Evolutionary conservation across 768 basidiomycete species (phyloP).

Genomic region (Trametes punicea): DNA sequence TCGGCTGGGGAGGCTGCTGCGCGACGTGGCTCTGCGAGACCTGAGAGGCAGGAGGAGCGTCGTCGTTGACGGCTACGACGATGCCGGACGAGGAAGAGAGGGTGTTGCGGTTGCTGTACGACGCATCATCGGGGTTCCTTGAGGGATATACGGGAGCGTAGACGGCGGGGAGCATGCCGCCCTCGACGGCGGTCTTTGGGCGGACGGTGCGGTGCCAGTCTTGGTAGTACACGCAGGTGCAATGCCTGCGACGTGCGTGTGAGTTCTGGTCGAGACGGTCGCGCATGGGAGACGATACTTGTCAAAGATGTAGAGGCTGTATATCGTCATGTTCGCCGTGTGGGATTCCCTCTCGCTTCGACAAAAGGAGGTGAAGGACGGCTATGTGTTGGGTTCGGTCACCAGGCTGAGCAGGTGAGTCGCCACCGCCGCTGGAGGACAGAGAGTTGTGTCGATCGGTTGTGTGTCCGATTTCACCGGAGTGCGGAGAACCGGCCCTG

Average conservation of each 20-base stretch:
- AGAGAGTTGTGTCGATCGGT: too few relatives aligned
- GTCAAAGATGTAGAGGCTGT: constrained; percentile 92
- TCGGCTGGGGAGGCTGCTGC: constrained; percentile 38
- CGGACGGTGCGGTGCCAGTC: constrained; percentile 86
- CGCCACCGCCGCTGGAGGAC: too few relatives aligned
- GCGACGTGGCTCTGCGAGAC: constrained; percentile 29
- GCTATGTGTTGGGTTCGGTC: too few relatives aligned
- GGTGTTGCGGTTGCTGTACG: constrained; percentile 47
- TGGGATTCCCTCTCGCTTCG: too few relatives aligned
- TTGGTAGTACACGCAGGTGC: constrained; percentile 91
- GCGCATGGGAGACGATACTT: constrained; percentile 47
- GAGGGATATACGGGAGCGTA: constrained; percentile 59
- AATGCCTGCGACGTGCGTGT: constrained; percentile 57
- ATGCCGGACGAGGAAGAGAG: constrained; percentile 62
- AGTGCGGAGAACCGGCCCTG: too few relatives aligned
- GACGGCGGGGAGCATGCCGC: constrained; percentile 76
- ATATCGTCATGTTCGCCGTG: constrained; percentile 66
- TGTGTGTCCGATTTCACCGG: too few relatives aligned
- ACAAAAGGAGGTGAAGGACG: too few relatives aligned
- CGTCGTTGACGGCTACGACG: constrained; percentile 58
- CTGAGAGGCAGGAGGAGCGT: constrained; percentile 31
- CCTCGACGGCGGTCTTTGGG: constrained; percentile 68
- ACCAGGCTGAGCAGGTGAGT: too few relatives aligned
- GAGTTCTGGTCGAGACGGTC: not conserved
- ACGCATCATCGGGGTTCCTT: constrained; percentile 38